Base-by-base conservation (phyloP, 805 yeast genomes). In the Wickerhamomyces rabaulensis region DNA sequence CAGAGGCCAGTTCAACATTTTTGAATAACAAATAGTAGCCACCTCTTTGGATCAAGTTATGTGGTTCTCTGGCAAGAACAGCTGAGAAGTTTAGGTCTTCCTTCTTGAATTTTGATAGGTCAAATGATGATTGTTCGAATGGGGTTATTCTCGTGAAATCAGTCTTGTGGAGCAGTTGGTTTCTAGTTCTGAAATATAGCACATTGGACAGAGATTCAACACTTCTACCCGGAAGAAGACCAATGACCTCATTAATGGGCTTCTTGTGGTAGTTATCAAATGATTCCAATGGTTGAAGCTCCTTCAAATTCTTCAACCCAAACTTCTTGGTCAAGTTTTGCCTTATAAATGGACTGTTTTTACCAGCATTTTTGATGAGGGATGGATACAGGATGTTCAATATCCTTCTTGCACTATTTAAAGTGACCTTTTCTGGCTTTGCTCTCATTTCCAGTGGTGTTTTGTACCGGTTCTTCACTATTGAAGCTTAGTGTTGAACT, bases 21-120 rank as follows among this genome's bases (percentile, higher is more conserved):
- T 67, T 66, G 55, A 84, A 84, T 7, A 78, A 58, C 31, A 84
- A 60, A 57, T 75, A 83, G 58, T 79, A 80, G 5, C 73, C 69
- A 38, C 76, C 75, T 48, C 70, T 63, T 25, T 76, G 71, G 35
- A 63, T 51, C 21, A 84, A 57, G 16, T 66, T 71, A 2, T 58
- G 42, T 0, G 79, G 75, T 50, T 74, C 67, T 44, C 90, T 60
- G 12, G 76, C 76, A 47, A 79, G 73, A 15, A 78, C 65, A 3
- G 75, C 69, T n/a, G 62, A 61, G 43, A 76, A 68, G 25, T 59
- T 64, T 13, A 55, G 48, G 27, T 48, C 39, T 41, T 43, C 50
- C 26, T 53, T 48, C n/a, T 65, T 53, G 31, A 57, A 45, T 71
- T 3, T 10, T 33, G 36, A 33, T 16, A 33, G 52, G 26, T 66